These are phyloP conservation scores for Musa beccarii DNA, from an alignment of 176 grass and related monocot species.

Conservation along the genomic window DNA sequence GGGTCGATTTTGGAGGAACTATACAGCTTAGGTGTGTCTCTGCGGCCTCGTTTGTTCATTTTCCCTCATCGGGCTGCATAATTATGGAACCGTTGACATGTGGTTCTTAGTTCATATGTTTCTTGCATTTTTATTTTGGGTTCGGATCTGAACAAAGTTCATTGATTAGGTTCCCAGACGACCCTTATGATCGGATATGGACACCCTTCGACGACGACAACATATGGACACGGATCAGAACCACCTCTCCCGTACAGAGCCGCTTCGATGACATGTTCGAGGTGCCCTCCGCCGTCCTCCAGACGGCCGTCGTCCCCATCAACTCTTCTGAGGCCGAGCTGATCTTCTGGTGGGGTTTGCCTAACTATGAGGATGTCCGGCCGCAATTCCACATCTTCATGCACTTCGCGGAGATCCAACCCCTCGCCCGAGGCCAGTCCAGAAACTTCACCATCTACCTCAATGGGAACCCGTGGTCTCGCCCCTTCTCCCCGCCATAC, in stretches of 20 bases:
- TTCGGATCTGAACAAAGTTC: too few species aligned
- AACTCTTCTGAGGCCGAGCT: slow-evolving; percentile 26
- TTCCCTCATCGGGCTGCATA: too few species aligned
- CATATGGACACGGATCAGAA: slow-evolving; percentile 8
- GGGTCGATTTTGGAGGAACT: neutral
- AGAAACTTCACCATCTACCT: slow-evolving; percentile 34
- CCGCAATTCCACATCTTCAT: slow-evolving; percentile 24
- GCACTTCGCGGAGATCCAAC: slow-evolving; percentile 34
- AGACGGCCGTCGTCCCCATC: slow-evolving; percentile 24
- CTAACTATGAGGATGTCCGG: neutral
- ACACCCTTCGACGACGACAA: neutral
- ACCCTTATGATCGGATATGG: slow-evolving; percentile 24
- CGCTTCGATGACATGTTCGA: slow-evolving; percentile 1
- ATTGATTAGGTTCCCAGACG: slow-evolving; percentile 15
- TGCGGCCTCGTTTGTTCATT: too few species aligned
- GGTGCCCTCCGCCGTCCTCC: slow-evolving; percentile 17
- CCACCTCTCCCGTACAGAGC: neutral
- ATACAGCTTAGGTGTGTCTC: neutral
- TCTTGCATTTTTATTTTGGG: too few species aligned
- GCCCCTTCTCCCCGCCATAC: slow-evolving; percentile 13
- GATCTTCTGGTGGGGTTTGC: slow-evolving; percentile 11
- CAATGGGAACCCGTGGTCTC: slow-evolving; percentile 16
- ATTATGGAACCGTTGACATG: too few species aligned
- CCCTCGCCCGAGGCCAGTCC: slow-evolving; percentile 5
- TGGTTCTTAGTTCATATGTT: too few species aligned